phyloP scores from a whole-genome alignment of 371 early-diverging fungal species.

The Saksenaea oblongispora region DNA sequence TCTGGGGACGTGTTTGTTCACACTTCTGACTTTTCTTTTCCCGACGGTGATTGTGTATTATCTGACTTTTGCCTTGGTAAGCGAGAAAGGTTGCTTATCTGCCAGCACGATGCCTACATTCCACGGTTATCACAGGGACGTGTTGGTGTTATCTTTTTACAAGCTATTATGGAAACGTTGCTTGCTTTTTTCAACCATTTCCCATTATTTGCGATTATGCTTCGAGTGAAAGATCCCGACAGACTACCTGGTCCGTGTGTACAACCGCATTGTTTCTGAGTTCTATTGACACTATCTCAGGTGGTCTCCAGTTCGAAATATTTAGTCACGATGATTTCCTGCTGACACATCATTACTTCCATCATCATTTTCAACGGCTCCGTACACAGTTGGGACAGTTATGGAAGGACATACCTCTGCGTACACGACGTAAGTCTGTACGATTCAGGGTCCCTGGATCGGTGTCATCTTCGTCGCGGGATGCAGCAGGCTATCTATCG shows the following conservation, averaged over 20 bases:
- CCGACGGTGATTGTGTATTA: slow-evolving; percentile 96
- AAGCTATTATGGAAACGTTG: slow-evolving; percentile 79
- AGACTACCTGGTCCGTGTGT: slow-evolving; percentile 75
- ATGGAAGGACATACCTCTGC: background rate
- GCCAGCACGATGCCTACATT: background rate
- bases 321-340: slow-evolving; percentile 41
- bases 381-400: background rate
- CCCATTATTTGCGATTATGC: slow-evolving; percentile 89
- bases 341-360: slow-evolving; percentile 24
- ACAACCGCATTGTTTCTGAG: background rate
- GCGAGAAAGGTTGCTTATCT: slow-evolving; percentile 7
- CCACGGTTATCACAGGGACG: slow-evolving; percentile 48
- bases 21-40: slow-evolving; percentile 88
- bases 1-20: slow-evolving; percentile 93
- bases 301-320: slow-evolving; percentile 50
- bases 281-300: slow-evolving; percentile 17
- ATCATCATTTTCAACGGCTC: slow-evolving; percentile 12
- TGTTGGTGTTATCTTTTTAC: slow-evolving; percentile 78
- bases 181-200: slow-evolving; percentile 92
- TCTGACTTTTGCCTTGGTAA: slow-evolving; percentile 81
- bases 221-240: slow-evolving; percentile 85
- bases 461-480: background rate
- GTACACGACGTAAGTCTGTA: slow-evolving; percentile 3
- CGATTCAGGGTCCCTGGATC: slow-evolving; percentile 12
- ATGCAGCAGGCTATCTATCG: background rate